Evolutionary conservation across 306 rosid genomes (phyloP).

Genomic region (Macrotyloma uniflorum): DNA sequence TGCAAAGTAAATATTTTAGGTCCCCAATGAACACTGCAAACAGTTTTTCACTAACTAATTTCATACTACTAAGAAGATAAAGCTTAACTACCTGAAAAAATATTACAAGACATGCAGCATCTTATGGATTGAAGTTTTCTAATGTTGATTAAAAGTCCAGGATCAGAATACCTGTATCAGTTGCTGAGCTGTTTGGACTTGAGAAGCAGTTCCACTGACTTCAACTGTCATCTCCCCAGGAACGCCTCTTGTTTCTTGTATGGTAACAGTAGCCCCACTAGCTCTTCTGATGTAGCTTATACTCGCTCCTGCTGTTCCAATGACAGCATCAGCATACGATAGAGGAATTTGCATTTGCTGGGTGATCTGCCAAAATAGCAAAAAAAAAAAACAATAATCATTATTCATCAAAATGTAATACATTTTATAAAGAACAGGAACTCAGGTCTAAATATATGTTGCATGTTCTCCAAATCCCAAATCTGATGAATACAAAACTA

Average conservation of each 20-base stretch:
- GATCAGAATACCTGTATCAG: constrained; percentile 75
- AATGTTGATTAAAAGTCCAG: constrained; percentile 14
- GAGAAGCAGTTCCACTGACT: constrained; percentile 92
- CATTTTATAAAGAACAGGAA: not conserved
- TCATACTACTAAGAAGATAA: not conserved
- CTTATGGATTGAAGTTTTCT: not conserved
- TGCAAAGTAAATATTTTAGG: constrained; percentile 22
- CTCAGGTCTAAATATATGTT: not conserved
- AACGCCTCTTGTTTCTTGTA: constrained; percentile 96
- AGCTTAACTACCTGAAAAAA: not conserved
- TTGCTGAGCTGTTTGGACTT: constrained; percentile 96
- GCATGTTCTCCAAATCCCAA: constrained; percentile 3
- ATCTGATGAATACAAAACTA: not conserved
- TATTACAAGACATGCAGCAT: constrained; percentile 9
- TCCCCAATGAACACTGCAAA: not conserved
- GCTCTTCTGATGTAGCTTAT: constrained; percentile 96
- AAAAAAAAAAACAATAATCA: not conserved
- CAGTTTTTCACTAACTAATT: constrained; percentile 21
- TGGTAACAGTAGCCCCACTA: constrained; percentile 94
- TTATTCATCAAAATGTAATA: constrained; percentile 1
- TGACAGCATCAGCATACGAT: constrained; percentile 94
- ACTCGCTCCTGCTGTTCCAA: constrained; percentile 93
- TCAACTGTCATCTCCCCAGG: constrained; percentile 99
- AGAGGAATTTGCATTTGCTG: constrained; percentile 97
- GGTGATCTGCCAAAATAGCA: constrained; percentile 68